Percentiles rank a stretch among this genome's conserved stretches.
These are phyloP conservation scores for Pleurotus eryngii DNA, from an alignment of 768 basidiomycete species.

Conservation along the genomic window DNA sequence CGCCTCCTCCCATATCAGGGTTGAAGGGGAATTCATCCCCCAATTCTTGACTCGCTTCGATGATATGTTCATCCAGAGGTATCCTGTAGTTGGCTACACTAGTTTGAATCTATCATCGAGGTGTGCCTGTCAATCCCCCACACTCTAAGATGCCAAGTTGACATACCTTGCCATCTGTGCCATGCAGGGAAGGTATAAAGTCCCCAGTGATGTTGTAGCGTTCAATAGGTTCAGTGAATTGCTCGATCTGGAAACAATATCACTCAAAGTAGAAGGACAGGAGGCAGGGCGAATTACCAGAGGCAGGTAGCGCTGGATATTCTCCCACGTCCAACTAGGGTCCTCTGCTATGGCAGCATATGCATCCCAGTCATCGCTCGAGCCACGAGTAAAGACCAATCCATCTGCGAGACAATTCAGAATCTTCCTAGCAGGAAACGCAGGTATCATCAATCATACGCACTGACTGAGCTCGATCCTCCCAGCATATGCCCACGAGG, in stretches of 20 bases:
- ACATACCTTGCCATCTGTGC: conserved; percentile 19
- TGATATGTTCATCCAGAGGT: conserved; percentile 17
- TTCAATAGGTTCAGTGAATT: conserved; percentile 21
- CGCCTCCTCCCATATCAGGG: conserved; percentile 26
- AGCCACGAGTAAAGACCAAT: conserved; percentile 23
- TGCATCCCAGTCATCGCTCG: conserved; percentile 22
- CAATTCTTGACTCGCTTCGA: conserved; percentile 19
- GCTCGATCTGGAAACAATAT: conserved; percentile 22
- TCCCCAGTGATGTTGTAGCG: conserved; percentile 24
- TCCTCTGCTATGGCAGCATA: conserved; percentile 21
- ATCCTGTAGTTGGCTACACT: conserved; percentile 17
- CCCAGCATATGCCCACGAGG: conserved; percentile 17
- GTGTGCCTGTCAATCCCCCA: neutral
- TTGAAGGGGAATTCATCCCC: conserved; percentile 22
- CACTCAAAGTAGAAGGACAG: neutral
- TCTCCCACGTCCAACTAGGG: conserved; percentile 26
- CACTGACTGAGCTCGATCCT: conserved; percentile 16
- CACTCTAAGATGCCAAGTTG: neutral
- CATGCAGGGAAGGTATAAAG: conserved; percentile 24
- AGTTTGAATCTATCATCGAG: conserved; percentile 7
- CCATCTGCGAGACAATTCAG: conserved; percentile 7
- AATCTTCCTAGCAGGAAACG: neutral
- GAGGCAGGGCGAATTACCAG: conserved; percentile 14
- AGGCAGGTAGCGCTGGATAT: conserved; percentile 19
- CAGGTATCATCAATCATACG: neutral